Percentiles rank a stretch among this genome's conserved stretches.
Evolutionary conservation across 352 stramenopile genomes (phyloP).

Genomic region (Phytophthora meadii): DNA sequence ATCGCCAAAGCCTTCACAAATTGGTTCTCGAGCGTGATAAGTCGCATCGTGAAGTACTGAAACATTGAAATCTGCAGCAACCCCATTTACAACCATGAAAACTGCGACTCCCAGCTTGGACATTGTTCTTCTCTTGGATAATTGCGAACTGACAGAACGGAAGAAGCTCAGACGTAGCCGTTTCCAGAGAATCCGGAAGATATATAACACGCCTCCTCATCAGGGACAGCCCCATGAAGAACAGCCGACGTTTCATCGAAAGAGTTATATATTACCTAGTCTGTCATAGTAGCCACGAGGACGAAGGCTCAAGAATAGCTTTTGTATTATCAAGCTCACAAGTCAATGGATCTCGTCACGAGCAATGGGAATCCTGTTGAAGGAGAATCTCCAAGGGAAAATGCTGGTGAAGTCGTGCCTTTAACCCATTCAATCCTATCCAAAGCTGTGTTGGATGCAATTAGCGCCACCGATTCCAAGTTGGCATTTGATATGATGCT

Average conservation of each 20-base stretch:
- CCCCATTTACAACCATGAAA: not conserved
- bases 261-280: no score
- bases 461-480: conserved; percentile 60
- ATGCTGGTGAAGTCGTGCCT: not conserved
- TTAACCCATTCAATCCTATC: conserved; percentile 53
- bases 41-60: conserved; percentile 47
- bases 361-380: not conserved
- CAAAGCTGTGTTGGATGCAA: conserved; percentile 47
- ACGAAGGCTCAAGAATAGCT: not conserved
- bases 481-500: conserved; percentile 75
- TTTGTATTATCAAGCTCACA: not conserved
- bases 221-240: conserved; percentile 7
- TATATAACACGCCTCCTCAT: conserved; percentile 14
- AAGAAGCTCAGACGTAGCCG: not conserved
- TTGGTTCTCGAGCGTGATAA: conserved; percentile 38
- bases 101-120: conserved; percentile 1
- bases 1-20: conserved; percentile 52
- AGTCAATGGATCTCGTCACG: conserved; percentile 5
- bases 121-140: not conserved
- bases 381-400: not conserved
- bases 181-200: conserved; percentile 5
- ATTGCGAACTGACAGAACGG: conserved; percentile 16
- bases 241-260: no score
- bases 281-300: no score
- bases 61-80: conserved; percentile 21